phyloP scores from a whole-genome alignment of 306 rosid species.

The Adenanthera pavonina region DNA sequence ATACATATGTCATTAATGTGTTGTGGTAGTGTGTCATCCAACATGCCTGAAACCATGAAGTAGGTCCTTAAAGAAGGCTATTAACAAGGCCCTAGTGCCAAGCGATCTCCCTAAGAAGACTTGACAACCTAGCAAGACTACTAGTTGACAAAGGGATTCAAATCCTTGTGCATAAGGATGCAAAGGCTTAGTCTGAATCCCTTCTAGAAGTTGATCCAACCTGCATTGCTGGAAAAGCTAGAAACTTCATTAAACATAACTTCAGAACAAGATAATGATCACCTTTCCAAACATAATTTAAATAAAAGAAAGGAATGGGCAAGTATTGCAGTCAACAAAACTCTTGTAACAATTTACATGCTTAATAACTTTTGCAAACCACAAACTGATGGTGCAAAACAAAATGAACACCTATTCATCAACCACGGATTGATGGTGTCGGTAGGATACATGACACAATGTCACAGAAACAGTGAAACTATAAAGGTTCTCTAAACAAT shows the following conservation, averaged over 20 bases:
- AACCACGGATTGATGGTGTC: neutral
- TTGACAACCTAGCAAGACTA: neutral
- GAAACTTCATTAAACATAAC: neutral
- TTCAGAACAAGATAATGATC: neutral
- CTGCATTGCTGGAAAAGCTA: neutral
- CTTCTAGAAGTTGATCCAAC: neutral
- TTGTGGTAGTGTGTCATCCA: neutral
- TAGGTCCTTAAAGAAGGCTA: neutral
- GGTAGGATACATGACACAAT: neutral
- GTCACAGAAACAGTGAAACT: neutral
- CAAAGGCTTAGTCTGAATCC: neutral
- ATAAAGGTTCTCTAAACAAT: neutral
- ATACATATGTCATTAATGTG: too few relatives aligned
- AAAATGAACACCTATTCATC: neutral
- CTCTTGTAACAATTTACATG: neutral
- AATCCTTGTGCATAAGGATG: neutral
- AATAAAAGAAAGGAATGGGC: neutral
- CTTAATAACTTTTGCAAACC: neutral
- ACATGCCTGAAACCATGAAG: neutral
- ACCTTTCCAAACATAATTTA: neutral
- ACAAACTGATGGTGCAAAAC: neutral
- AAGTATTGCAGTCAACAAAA: neutral
- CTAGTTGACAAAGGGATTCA: neutral
- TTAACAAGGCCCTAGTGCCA: neutral
- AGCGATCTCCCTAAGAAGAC: neutral